Conservation (phyloP, 306 rosid species). For the Arachis stenosperma region DNA sequence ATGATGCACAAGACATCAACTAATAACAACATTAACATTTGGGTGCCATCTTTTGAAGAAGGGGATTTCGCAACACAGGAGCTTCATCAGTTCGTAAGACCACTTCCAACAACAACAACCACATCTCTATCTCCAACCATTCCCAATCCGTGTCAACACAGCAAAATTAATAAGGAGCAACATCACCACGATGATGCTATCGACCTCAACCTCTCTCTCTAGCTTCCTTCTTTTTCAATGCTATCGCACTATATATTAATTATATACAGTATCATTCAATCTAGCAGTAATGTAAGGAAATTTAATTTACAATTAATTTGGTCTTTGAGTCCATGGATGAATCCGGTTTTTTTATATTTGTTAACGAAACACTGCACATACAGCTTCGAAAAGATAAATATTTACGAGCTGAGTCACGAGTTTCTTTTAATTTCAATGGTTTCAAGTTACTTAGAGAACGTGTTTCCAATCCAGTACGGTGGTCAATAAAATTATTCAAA, state of each 20-base stretch:
- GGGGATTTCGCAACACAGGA: constrained; percentile 40
- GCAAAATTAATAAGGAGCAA: constrained; percentile 1
- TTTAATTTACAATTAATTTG: no score
- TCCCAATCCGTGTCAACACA: neutral
- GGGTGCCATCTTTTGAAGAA: constrained; percentile 45
- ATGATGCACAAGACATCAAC: neutral
- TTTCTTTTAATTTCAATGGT: no score
- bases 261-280: no score
- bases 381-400: no score
- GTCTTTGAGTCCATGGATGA: no score
- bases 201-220: constrained; percentile 46
- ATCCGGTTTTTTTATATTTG: no score
- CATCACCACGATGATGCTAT: constrained; percentile 4
- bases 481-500: no score
- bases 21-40: neutral
- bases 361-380: no score
- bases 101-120: neutral
- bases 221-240: neutral
- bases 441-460: no score
- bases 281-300: no score
- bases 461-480: no score
- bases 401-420: no score
- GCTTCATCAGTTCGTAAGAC: constrained; percentile 24
- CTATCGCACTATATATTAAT: neutral
- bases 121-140: neutral